Conservation (phyloP, 352 stramenopile genomes). For the Pythium biforme region DNA sequence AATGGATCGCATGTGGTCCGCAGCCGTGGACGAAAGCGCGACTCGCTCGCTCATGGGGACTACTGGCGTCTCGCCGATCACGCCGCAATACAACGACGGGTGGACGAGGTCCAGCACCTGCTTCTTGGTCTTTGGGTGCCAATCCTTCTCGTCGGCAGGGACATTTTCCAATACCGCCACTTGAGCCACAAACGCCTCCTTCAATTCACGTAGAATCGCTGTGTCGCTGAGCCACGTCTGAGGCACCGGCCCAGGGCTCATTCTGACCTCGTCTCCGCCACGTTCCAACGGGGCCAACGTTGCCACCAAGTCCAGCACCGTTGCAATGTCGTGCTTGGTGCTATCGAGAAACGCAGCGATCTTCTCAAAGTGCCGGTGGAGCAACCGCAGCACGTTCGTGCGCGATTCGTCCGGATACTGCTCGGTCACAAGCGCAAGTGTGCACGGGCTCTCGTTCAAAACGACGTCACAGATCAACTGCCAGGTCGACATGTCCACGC, state of each 20-base stretch:
- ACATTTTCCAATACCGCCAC: slow-evolving; percentile 35
- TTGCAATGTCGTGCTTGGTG: not conserved
- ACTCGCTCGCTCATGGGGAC: not conserved
- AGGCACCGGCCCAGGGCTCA: slow-evolving; percentile 1
- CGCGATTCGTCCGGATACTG: slow-evolving; percentile 1
- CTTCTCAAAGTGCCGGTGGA: not conserved
- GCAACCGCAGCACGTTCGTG: not conserved
- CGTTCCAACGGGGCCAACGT: not conserved
- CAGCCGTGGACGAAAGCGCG: not conserved
- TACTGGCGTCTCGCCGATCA: slow-evolving; percentile 31
- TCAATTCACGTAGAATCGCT: slow-evolving; percentile 22
- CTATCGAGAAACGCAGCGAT: not conserved
- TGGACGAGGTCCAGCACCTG: slow-evolving; percentile 59
- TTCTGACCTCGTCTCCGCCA: not conserved
- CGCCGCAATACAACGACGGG: slow-evolving; percentile 58
- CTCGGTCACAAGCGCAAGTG: not conserved
- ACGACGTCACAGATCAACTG: not conserved
- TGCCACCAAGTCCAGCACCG: not conserved
- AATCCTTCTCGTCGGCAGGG: slow-evolving; percentile 42
- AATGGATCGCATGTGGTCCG: not conserved
- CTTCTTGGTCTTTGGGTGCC: slow-evolving; percentile 42
- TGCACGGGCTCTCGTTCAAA: not conserved
- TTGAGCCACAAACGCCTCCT: slow-evolving; percentile 27
- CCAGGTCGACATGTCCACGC: not conserved
- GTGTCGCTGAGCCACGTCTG: slow-evolving; percentile 30